These are phyloP conservation scores for Astrephomene gubernaculifera DNA, from an alignment of 139 green algal genomes.

Conservation along the genomic window DNA sequence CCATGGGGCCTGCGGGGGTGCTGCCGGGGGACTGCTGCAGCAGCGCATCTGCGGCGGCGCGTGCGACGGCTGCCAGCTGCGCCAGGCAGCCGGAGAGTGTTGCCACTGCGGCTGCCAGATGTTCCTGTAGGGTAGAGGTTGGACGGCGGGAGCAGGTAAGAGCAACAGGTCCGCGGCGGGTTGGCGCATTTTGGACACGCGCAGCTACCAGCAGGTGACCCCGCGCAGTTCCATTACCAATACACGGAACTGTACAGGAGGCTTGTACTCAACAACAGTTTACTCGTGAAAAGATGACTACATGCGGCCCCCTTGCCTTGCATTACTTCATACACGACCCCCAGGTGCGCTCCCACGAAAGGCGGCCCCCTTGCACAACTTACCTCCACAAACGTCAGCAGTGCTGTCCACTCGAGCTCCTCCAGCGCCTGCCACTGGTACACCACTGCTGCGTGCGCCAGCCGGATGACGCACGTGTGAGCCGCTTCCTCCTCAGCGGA, in stretches of 20 bases:
- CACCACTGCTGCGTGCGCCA: constrained; percentile 45
- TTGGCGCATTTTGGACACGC: no score
- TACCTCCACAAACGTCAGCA: constrained; percentile 45
- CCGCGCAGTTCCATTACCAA: no score
- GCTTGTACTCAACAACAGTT: no score
- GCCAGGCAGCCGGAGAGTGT: not conserved
- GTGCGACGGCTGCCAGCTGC: constrained; percentile 30
- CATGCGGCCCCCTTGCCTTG: no score
- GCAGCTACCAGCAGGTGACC: no score
- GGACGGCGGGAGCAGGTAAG: not conserved
- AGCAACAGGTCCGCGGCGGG: no score
- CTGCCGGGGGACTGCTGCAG: not conserved
- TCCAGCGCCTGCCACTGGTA: constrained; percentile 55
- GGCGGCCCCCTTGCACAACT: no score
- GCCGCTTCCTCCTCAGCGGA: no score
- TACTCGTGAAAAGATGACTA: no score
- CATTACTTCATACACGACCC: no score
- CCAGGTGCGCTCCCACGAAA: no score
- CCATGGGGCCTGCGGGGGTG: constrained; percentile 25
- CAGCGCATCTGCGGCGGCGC: constrained; percentile 43
- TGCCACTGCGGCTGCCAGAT: constrained; percentile 10
- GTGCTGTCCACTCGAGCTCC: constrained; percentile 55
- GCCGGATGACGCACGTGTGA: not conserved
- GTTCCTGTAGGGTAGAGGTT: constrained; percentile 4
- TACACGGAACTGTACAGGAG: no score